Conservation (phyloP, 2,329 filamentous ascomycete genomes). For the Gaeumannomyces tritici region DNA sequence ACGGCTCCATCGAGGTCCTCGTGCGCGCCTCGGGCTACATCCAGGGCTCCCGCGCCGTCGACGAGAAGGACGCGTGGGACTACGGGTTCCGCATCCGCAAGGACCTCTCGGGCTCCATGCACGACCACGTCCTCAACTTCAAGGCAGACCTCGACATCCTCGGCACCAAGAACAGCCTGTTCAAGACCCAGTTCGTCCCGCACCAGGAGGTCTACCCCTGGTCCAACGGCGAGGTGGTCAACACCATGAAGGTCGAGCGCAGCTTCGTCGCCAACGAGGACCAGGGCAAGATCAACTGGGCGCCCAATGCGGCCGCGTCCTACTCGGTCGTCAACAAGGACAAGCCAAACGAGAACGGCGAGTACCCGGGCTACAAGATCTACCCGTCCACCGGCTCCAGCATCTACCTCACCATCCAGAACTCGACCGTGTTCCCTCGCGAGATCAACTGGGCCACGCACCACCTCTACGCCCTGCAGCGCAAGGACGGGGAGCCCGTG, state of each 20-base stretch:
- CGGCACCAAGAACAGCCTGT: constrained; percentile 18
- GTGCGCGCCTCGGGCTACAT: constrained; percentile 21
- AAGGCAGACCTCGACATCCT: constrained; percentile 22
- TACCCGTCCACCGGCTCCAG: constrained; percentile 12
- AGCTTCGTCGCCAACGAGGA: constrained; percentile 2
- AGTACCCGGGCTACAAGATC: constrained; percentile 25
- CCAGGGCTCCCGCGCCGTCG: constrained; percentile 15
- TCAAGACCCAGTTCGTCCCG: constrained; percentile 6
- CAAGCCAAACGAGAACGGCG: constrained; percentile 23
- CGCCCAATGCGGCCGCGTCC: constrained; percentile 20
- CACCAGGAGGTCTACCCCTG: background rate
- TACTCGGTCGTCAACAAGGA: constrained; percentile 23
- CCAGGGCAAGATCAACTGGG: constrained; percentile 3
- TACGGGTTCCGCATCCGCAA: constrained; percentile 18
- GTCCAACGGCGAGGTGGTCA: background rate
- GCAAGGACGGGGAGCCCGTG: constrained; percentile 3
- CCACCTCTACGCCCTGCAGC: background rate
- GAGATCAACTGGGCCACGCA: constrained; percentile 1
- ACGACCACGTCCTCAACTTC: constrained; percentile 21
- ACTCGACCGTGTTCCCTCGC: background rate
- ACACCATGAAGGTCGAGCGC: background rate
- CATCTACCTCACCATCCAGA: constrained; percentile 10
- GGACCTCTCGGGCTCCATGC: constrained; percentile 16
- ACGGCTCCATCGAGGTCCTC: constrained; percentile 21
- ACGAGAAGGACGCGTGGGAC: constrained; percentile 16